Evolutionary conservation across 2,329 filamentous ascomycete species (phyloP).

Genomic region (Fulvia fulva): DNA sequence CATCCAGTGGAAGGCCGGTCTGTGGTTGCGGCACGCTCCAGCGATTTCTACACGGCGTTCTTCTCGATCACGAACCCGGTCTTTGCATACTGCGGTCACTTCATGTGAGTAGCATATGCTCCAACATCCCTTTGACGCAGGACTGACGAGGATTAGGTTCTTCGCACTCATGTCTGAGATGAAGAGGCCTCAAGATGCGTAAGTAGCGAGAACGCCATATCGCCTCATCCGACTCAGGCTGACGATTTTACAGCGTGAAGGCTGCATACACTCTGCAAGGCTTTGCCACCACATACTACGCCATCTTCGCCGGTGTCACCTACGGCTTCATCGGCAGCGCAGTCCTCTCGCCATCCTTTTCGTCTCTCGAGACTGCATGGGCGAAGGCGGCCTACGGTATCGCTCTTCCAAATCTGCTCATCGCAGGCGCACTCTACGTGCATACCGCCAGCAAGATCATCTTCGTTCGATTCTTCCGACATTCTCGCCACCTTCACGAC

Average conservation of each 20-base stretch:
- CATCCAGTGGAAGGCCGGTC: constrained; percentile 38
- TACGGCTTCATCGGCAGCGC: constrained; percentile 49
- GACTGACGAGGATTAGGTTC: constrained; percentile 33
- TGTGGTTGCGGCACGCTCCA: constrained; percentile 38
- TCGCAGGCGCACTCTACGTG: constrained; percentile 49
- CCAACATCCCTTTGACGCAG: neutral
- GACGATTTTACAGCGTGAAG: constrained; percentile 38
- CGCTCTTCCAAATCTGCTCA: constrained; percentile 49
- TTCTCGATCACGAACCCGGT: constrained; percentile 51
- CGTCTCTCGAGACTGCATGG: constrained; percentile 45
- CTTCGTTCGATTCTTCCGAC: constrained; percentile 49
- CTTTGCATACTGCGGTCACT: constrained; percentile 52
- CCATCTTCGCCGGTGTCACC: constrained; percentile 48
- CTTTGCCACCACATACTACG: constrained; percentile 50
- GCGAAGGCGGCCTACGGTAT: constrained; percentile 51
- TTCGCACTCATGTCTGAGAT: constrained; percentile 54
- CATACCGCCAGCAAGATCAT: constrained; percentile 52
- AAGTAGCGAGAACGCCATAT: neutral
- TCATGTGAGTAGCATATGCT: constrained; percentile 35
- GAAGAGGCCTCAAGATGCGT: constrained; percentile 44
- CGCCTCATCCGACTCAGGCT: neutral
- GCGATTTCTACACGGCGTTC: constrained; percentile 44
- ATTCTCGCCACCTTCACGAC: constrained; percentile 45
- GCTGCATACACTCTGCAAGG: constrained; percentile 49
- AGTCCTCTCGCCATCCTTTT: constrained; percentile 48